A percentile compares a stretch with the other conserved stretches of the same genome.
These are phyloP conservation scores for Gloeostereum incarnatum DNA, from an alignment of 768 basidiomycete genomes.

Conservation along the genomic window DNA sequence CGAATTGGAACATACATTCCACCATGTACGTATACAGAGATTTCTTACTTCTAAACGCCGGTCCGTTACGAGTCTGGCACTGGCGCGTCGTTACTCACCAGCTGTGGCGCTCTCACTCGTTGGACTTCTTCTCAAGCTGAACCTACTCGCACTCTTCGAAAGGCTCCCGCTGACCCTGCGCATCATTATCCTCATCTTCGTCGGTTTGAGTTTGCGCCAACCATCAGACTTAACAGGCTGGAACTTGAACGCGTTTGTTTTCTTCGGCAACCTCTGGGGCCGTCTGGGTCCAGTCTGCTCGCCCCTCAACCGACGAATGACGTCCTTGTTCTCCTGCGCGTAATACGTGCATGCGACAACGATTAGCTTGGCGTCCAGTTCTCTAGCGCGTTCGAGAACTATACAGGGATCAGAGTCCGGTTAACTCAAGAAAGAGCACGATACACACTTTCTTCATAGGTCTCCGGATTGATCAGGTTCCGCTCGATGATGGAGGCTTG, in stretches of 20 bases:
- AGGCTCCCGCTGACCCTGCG: too few relatives aligned
- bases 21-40: too few relatives aligned
- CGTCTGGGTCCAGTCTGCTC: slow-evolving; percentile 1
- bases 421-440: not conserved
- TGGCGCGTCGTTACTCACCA: too few relatives aligned
- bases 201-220: not conserved
- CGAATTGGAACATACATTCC: too few relatives aligned
- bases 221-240: not conserved
- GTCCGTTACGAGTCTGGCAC: too few relatives aligned
- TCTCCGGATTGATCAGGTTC: slow-evolving; percentile 20
- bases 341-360: slow-evolving; percentile 17
- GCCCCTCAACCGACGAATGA: slow-evolving; percentile 8
- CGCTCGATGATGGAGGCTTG: slow-evolving; percentile 17
- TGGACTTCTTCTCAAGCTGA: too few relatives aligned
- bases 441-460: slow-evolving; percentile 17
- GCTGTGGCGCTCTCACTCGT: too few relatives aligned
- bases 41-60: too few relatives aligned
- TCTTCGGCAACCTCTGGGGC: not conserved
- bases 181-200: not conserved
- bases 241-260: not conserved
- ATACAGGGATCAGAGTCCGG: not conserved
- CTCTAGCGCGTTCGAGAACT: slow-evolving; percentile 17
- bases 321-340: slow-evolving; percentile 14
- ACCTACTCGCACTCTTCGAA: too few relatives aligned
- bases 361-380: slow-evolving; percentile 12